Evolutionary conservation across 257 asterid genomes (phyloP).

Genomic region (Fraxinus excelsior): DNA sequence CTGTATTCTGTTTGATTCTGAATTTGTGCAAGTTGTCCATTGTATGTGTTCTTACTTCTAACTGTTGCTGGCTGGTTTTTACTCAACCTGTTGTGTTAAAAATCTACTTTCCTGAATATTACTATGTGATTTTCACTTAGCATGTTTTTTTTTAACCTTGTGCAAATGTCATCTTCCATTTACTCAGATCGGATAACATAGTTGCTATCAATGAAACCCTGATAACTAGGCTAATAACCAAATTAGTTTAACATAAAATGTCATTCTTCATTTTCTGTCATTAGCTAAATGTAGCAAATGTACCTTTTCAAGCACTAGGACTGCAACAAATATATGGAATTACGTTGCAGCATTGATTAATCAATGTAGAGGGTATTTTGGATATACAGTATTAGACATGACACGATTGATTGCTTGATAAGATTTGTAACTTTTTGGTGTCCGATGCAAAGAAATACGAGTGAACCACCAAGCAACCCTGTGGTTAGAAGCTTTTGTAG

Average conservation of each 20-base stretch:
- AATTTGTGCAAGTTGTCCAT: slow-evolving; percentile 8
- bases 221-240: background rate
- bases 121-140: slow-evolving; percentile 13
- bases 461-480: slow-evolving; percentile 18
- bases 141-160: background rate
- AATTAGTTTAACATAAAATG: background rate
- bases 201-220: background rate
- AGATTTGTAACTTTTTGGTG: background rate
- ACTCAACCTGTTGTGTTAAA: slow-evolving; percentile 30
- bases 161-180: background rate
- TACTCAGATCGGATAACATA: background rate
- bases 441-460: slow-evolving; percentile 7
- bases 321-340: slow-evolving; percentile 26
- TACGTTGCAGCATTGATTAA: background rate
- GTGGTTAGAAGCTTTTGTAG: slow-evolving; percentile 19
- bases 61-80: slow-evolving; percentile 19
- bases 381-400: background rate
- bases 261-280: slow-evolving; percentile 23
- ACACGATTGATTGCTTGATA: background rate
- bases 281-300: slow-evolving; percentile 7
- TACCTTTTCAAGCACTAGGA: slow-evolving; percentile 30
- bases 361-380: too few species aligned
- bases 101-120: slow-evolving; percentile 16
- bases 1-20: slow-evolving; percentile 29
- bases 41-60: slow-evolving; percentile 25